These are phyloP conservation scores for Cicer judaicum DNA, from an alignment of 306 rosid genomes.

Conservation along the genomic window DNA sequence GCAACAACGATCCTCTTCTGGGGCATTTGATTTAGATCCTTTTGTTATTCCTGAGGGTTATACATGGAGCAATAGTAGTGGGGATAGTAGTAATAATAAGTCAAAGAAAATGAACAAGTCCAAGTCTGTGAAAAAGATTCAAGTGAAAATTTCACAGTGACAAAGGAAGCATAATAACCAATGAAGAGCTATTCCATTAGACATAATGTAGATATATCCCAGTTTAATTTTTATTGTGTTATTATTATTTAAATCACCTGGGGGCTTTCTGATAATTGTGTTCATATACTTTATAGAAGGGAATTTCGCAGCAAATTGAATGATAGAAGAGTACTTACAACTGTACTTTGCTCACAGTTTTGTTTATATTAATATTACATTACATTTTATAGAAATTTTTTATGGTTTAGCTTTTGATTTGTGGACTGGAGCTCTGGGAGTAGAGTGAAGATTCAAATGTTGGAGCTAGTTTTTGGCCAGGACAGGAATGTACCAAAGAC, in stretches of 20 bases:
- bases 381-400: neutral
- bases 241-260: constrained; percentile 14
- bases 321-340: constrained; percentile 27
- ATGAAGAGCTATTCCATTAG: no score
- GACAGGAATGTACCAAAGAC: no score
- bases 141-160: constrained; percentile 44
- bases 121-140: constrained; percentile 66
- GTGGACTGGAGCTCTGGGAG: no score
- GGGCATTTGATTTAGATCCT: constrained; percentile 67
- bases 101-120: constrained; percentile 72
- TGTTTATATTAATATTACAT: constrained; percentile 9
- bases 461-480: no score
- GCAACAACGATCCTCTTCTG: constrained; percentile 43
- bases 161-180: no score
- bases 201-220: constrained; percentile 44
- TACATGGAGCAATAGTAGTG: constrained; percentile 63
- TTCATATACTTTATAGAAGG: constrained; percentile 36
- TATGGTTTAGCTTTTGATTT: neutral
- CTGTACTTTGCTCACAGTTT: constrained; percentile 41
- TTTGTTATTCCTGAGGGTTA: constrained; percentile 86
- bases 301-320: constrained; percentile 12
- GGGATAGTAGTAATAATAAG: constrained; percentile 58
- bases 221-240: constrained; percentile 33
- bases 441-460: no score
- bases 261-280: constrained; percentile 37